Evolutionary conservation across 768 basidiomycete species (phyloP).

Genomic region (Pulveroboletus sp.): DNA sequence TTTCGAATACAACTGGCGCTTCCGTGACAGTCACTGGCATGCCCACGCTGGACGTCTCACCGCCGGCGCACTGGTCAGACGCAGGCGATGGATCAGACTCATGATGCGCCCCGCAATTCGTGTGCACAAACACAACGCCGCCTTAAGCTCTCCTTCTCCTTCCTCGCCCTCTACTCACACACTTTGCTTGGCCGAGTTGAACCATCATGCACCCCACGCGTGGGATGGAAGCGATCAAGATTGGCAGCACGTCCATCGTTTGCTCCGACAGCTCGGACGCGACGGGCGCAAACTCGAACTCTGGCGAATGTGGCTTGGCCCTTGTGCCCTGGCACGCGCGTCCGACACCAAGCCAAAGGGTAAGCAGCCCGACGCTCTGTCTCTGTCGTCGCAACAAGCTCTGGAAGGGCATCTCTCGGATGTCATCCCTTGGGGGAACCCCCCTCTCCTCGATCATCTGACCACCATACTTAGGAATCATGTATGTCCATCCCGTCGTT

Average conservation of each 20-base stretch:
- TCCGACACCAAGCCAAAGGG: conserved; percentile 32
- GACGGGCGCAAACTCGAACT: conserved; percentile 76
- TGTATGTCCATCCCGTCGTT: conserved; percentile 40
- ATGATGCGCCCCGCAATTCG: conserved; percentile 65
- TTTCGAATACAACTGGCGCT: conserved; percentile 82
- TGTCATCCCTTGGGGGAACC: conserved; percentile 5
- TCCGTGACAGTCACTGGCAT: conserved; percentile 63
- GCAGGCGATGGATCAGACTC: conserved; percentile 77
- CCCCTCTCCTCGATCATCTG: conserved; percentile 41
- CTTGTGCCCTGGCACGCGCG: conserved; percentile 21
- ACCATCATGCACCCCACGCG: conserved; percentile 33
- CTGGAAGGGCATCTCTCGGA: conserved; percentile 11
- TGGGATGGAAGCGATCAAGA: conserved; percentile 59
- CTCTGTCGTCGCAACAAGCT: conserved; percentile 1
- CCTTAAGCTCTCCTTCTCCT: not conserved
- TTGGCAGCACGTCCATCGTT: conserved; percentile 52
- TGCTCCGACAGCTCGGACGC: conserved; percentile 50
- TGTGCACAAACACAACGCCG: conserved; percentile 1
- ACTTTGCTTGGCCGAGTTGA: conserved; percentile 8
- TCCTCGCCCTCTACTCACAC: conserved; percentile 22
- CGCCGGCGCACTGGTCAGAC: conserved; percentile 68
- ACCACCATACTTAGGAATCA: conserved; percentile 50
- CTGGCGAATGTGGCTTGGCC: conserved; percentile 68
- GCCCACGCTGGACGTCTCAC: conserved; percentile 54
- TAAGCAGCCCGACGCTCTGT: conserved; percentile 38